Base-by-base conservation (phyloP, 2,329 filamentous ascomycete genomes). In the Remersonia thermophila region DNA sequence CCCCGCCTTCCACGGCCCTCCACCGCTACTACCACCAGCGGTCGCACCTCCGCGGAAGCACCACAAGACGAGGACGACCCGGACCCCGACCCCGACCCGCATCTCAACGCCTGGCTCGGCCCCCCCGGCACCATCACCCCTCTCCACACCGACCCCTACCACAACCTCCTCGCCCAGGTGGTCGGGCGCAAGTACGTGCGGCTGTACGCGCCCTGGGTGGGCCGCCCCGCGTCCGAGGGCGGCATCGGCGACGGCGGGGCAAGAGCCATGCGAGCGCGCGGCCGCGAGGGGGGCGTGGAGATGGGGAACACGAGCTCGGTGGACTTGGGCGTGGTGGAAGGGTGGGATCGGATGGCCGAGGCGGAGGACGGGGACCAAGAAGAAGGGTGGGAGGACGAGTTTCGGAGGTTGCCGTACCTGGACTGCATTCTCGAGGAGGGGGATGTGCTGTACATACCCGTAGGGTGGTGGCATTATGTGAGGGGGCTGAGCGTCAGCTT, bases 381-480 rank as follows among this genome's bases (percentile, higher is more conserved):
- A 7, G 32, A 34, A 16, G 27, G 61, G 55, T 5, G 54, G 1
- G 55, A 58, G 4, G 50, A 56, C 35, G 59, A 59, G 0, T 83
- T 93, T 45, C 55, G 56, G 33, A 56, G 66, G 0, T 66, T 82
- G 2, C 62, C 70, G 36, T 89, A 80, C 52, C 60, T 82, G 25
- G 91, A 98, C 51, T 78, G 78, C 38, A 69, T 96, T 2, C 60
- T 98, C 5, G 73, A 70, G 20, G 80, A 82, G 1, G 91, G 89
- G 0, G 86, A 98, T 36, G 81, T 77, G 45, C 55, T 98, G 36
- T 91, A 94, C 54, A 83, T 98, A 36, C 91, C 91, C 0, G 69
- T 84, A 4, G 91, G 89, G 1, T 98, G 91, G 89, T 98, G 91
- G 91, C 91, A 98, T 63, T 96, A 95, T 57, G 83, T 96, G 3